phyloP scores from a whole-genome alignment of 495 filamentous ascomycete species.

The Astrothelium macrocarpum region DNA sequence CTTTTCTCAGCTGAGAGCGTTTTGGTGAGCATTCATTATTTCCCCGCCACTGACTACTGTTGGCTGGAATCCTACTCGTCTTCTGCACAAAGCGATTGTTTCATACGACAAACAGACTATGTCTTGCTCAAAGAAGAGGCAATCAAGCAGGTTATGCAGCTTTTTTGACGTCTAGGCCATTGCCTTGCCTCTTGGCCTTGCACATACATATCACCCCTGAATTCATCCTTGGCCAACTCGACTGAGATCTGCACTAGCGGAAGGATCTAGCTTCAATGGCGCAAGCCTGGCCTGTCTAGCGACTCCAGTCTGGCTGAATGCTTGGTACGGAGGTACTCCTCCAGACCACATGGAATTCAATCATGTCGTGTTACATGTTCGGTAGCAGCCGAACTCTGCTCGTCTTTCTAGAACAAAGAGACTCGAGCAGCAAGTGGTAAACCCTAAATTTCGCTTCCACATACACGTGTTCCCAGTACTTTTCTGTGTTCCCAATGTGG shows the following conservation, averaged over 20 bases:
- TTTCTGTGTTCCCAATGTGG: too few relatives aligned
- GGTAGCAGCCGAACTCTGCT: background rate
- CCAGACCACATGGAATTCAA: background rate
- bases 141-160: too few relatives aligned
- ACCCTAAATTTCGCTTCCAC: too few relatives aligned
- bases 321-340: too few relatives aligned
- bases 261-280: background rate
- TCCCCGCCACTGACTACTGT: background rate
- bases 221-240: background rate
- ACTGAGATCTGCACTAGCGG: background rate
- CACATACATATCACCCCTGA: background rate
- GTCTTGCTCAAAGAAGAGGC: too few relatives aligned
- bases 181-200: too few relatives aligned
- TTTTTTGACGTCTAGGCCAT: too few relatives aligned
- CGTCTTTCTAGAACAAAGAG: too few relatives aligned
- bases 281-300: background rate
- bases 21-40: background rate
- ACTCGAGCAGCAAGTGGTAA: too few relatives aligned
- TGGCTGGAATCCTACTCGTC: background rate
- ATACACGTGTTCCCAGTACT: too few relatives aligned
- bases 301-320: background rate
- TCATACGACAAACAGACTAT: background rate
- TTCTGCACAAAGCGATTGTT: background rate
- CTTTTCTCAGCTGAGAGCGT: background rate
- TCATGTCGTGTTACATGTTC: background rate